Evolutionary conservation across 352 stramenopile genomes (phyloP), one percentile per base, ranked within the genome.

Genomic region (Phytopythium vexans): DNA sequence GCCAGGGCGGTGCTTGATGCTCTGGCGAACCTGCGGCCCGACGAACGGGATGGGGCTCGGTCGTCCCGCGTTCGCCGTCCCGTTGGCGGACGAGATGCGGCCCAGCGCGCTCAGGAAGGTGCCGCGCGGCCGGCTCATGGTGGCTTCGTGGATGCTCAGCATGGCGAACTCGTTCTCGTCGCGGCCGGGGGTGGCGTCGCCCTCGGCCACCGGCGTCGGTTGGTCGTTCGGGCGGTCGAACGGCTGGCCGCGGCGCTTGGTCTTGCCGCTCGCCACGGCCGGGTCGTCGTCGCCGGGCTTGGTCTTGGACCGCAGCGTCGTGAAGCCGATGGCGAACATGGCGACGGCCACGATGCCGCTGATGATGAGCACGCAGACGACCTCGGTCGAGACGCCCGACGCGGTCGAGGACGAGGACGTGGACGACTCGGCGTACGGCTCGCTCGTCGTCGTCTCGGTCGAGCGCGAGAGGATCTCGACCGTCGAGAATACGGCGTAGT

Each of bases 131-230:
- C 52, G 69, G 44, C 63, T 70, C 60, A 92, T 86, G 6, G 77
- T 73, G 16, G 59, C 54, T 62, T 92, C 81, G 46, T 86, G 53
- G 50, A 86, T 77, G 46, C 81, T 92, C 21, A 92, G 77, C 81
- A 92, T 92, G 15, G 76, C 81, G 58, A 92, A 92, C 49, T 88
- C 74, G 52, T 92, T 73, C 33, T 82, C 81, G 8, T 83, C 64
- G 9, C 58, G 44, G 34, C 43, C 72, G 36, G 70, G 68, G 14
- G 62, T 67, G 42, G 66, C 62, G 15, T 56, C 70, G 8, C 44
- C 62, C 27, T 59, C 49, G 11, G 54, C 63, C 32, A 54, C 64
- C 10, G 41, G 58, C 6, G 62, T 56, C 37, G 10, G 52, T 12
- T 57, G 54, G 60, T 70, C 3, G 62, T 59, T 37, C 49, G 49